These are phyloP conservation scores for Rhizopus arrhizus DNA, from an alignment of 371 early-diverging fungal species.

Conservation along the genomic window DNA sequence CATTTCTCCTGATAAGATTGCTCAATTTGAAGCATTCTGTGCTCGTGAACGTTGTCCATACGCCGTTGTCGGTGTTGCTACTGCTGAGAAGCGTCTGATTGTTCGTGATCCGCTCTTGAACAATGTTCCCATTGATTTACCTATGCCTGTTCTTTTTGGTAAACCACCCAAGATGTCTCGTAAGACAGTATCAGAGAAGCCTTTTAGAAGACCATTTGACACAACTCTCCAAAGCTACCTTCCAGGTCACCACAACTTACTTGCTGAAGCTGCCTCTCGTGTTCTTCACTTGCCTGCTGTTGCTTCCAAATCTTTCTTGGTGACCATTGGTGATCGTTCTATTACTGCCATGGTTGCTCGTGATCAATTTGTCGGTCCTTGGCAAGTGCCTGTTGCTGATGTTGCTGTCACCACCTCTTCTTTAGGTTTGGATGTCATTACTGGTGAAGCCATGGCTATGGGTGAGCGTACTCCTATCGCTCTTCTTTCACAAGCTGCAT, in stretches of 20 bases:
- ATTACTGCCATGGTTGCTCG: conserved; percentile 93
- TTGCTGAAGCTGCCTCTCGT: conserved; percentile 71
- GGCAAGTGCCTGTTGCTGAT: conserved; percentile 97
- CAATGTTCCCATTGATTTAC: conserved; percentile 83
- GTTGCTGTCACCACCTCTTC: conserved; percentile 87
- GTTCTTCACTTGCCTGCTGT: conserved; percentile 88
- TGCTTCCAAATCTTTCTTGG: conserved; percentile 90
- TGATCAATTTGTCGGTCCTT: conserved; percentile 97
- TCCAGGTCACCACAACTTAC: conserved; percentile 41
- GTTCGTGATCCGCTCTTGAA: conserved; percentile 75
- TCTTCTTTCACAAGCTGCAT: conserved; percentile 82
- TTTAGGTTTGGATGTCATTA: conserved; percentile 65
- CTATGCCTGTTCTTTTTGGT: conserved; percentile 94
- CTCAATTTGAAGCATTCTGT: conserved; percentile 74
- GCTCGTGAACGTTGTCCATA: conserved; percentile 91
- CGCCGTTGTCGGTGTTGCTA: conserved; percentile 91
- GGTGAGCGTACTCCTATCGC: conserved; percentile 94
- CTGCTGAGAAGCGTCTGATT: conserved; percentile 78
- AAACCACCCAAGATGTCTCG: conserved; percentile 95
- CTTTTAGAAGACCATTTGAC: conserved; percentile 64
- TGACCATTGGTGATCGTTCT: conserved; percentile 96
- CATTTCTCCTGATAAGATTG: conserved; percentile 68
- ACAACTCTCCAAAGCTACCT: conserved; percentile 63
- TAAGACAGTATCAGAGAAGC: conserved; percentile 57
- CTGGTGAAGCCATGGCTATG: conserved; percentile 97